Percentiles rank a stretch among this genome's conserved stretches.
Evolutionary conservation across 2,329 filamentous ascomycete genomes (phyloP).

Genomic region (Cladosporium sphaerospermum): DNA sequence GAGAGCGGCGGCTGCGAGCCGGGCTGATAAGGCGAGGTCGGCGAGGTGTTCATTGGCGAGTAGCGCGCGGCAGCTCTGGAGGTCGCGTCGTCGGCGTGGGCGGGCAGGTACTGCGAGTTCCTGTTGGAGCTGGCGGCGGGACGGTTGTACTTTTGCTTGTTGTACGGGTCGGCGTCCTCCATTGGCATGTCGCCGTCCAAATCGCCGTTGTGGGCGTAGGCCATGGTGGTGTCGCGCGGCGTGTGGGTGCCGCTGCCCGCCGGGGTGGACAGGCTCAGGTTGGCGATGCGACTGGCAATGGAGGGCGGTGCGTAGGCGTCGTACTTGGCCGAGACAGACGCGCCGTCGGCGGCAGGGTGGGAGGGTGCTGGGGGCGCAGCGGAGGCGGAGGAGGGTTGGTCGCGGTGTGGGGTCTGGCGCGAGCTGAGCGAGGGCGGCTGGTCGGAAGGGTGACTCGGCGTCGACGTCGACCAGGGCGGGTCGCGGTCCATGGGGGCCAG

Average conservation of each 20-base stretch:
- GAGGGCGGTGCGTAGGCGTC: slow-evolving; percentile 22
- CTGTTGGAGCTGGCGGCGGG: slow-evolving; percentile 53
- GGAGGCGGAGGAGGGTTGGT: neutral
- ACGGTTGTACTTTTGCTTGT: slow-evolving; percentile 78
- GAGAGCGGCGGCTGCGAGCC: slow-evolving; percentile 47
- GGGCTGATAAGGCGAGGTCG: slow-evolving; percentile 60
- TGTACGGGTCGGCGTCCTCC: slow-evolving; percentile 85
- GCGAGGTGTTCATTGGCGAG: slow-evolving; percentile 91
- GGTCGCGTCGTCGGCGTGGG: slow-evolving; percentile 47
- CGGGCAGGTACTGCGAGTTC: slow-evolving; percentile 62
- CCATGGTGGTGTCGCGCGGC: slow-evolving; percentile 10
- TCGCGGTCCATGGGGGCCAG: slow-evolving; percentile 9
- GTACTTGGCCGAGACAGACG: slow-evolving; percentile 10
- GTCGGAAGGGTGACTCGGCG: slow-evolving; percentile 5
- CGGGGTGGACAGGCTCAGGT: slow-evolving; percentile 32
- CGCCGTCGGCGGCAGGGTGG: neutral
- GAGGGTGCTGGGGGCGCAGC: slow-evolving; percentile 1
- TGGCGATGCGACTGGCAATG: slow-evolving; percentile 31
- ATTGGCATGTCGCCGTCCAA: slow-evolving; percentile 51
- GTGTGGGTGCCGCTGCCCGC: slow-evolving; percentile 6
- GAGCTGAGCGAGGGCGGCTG: neutral
- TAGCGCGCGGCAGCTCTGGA: slow-evolving; percentile 85
- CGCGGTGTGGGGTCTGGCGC: slow-evolving; percentile 8
- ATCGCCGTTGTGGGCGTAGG: slow-evolving; percentile 31
- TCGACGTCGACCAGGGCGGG: slow-evolving; percentile 8